Percentiles rank a stretch among this genome's conserved stretches.
Evolutionary conservation across 1,139 yeast genomes (phyloP).

Genomic region (Ogataea hybrid): DNA sequence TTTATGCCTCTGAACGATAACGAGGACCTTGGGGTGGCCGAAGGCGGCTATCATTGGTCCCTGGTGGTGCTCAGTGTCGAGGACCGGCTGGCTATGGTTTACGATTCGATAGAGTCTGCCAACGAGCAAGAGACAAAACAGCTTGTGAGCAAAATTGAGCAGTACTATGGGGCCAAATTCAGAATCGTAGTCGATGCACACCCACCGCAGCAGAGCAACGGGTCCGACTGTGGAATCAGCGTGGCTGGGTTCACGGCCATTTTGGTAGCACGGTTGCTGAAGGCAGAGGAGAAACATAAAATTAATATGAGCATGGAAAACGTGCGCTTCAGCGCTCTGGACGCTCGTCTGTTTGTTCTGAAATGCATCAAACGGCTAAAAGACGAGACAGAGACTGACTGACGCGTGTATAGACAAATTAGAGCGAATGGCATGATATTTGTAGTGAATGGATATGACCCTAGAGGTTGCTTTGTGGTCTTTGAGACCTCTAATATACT

Average conservation of each 20-base stretch:
- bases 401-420: too few species aligned
- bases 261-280: slow-evolving; percentile 39
- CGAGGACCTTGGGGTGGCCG: too few species aligned
- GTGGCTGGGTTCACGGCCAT: slow-evolving; percentile 51
- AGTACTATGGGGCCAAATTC: slow-evolving; percentile 29
- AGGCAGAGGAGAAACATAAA: slow-evolving; percentile 25
- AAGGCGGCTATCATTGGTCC: too few species aligned
- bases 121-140: slow-evolving; percentile 38
- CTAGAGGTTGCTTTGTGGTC: too few species aligned
- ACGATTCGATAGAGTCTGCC: slow-evolving; percentile 44
- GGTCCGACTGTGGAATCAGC: slow-evolving; percentile 76
- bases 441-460: too few species aligned
- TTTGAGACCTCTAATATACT: too few species aligned
- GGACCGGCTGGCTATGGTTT: too few species aligned
- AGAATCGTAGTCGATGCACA: slow-evolving; percentile 31
- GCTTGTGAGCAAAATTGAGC: slow-evolving; percentile 35
- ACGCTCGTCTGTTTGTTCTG: slow-evolving; percentile 43
- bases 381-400: slow-evolving; percentile 8
- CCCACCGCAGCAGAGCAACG: slow-evolving; percentile 75
- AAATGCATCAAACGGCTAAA: slow-evolving; percentile 34
- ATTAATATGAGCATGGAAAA: slow-evolving; percentile 35
- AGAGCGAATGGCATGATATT: background rate
- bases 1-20: too few species aligned
- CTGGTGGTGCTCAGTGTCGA: too few species aligned
- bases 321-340: slow-evolving; percentile 39